phyloP scores from a whole-genome alignment of 1,139 yeast species.

The Geotrichum restrictum region DNA sequence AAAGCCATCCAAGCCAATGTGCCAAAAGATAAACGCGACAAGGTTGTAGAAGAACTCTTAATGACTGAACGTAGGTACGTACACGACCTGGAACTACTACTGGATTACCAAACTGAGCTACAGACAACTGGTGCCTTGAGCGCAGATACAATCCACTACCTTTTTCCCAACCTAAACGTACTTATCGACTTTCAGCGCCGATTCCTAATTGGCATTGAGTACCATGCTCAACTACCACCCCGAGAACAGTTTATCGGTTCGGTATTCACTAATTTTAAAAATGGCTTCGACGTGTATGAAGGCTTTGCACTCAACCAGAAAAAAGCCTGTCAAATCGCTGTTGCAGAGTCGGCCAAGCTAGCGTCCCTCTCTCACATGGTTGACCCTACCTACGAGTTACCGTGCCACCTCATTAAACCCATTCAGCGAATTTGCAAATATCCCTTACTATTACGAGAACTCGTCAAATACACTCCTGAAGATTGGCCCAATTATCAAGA shows the following conservation, averaged over 20 bases:
- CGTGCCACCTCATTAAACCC: conserved; percentile 85
- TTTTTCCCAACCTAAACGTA: conserved; percentile 83
- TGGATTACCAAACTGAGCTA: conserved; percentile 64
- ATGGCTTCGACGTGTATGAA: conserved; percentile 83
- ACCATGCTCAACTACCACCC: conserved; percentile 72
- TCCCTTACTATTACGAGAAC: conserved; percentile 74
- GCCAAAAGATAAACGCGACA: conserved; percentile 47
- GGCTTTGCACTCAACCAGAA: conserved; percentile 83
- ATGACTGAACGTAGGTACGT: conserved; percentile 91
- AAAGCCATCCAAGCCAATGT: conserved; percentile 19
- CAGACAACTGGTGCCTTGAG: conserved; percentile 62
- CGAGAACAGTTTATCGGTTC: conserved; percentile 84
- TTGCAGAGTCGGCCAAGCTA: conserved; percentile 57
- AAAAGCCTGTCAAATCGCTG: conserved; percentile 77
- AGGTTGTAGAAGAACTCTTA: conserved; percentile 77
- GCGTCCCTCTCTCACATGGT: conserved; percentile 57
- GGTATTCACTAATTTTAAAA: conserved; percentile 69
- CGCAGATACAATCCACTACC: conserved; percentile 71
- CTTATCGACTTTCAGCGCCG: conserved; percentile 90
- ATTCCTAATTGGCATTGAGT: conserved; percentile 81
- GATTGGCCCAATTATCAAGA: conserved; percentile 61
- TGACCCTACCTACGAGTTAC: conserved; percentile 85
- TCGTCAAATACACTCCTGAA: conserved; percentile 60
- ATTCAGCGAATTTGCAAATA: conserved; percentile 92
- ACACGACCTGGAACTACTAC: conserved; percentile 75